A percentile compares a stretch with the other conserved stretches of the same genome.
Evolutionary conservation across 2,329 filamentous ascomycete species (phyloP).

Genomic region (Colletotrichum sp.): DNA sequence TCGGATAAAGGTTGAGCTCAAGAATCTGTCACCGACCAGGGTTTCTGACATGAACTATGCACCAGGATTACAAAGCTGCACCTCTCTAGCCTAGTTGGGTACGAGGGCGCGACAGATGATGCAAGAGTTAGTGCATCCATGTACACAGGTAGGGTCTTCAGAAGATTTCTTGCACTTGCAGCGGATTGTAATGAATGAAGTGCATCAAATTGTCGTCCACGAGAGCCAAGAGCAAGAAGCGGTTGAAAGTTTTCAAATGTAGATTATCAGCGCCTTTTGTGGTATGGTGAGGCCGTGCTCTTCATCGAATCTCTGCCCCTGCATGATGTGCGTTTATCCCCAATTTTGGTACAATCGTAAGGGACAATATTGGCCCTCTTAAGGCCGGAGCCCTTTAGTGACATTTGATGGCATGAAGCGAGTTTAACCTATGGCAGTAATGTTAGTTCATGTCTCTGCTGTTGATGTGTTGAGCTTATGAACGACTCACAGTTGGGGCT

Average conservation of each 20-base stretch:
- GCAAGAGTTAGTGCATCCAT: not conserved
- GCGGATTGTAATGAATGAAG: not conserved
- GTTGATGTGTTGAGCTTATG: not conserved
- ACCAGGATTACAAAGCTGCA: not conserved
- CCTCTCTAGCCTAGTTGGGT: not conserved
- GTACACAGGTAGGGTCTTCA: not conserved
- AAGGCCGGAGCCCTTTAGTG: not conserved
- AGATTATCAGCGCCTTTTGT: not conserved
- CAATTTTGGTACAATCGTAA: not conserved
- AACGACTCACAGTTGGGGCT: not conserved
- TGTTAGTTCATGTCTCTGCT: not conserved
- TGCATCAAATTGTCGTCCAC: not conserved
- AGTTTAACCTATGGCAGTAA: not conserved
- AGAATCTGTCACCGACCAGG: not conserved
- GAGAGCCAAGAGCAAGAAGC: not conserved
- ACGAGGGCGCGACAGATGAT: not conserved
- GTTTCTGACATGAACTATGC: not conserved
- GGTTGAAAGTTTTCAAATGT: not conserved
- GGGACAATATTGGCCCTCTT: conserved; percentile 21
- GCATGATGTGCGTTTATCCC: not conserved
- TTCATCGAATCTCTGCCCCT: not conserved
- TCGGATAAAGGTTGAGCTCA: not conserved
- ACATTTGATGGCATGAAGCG: not conserved
- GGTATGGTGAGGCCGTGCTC: not conserved
- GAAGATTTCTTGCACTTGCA: not conserved